Conservation (phyloP, 257 asterid genomes). For the Solanum etuberosum region DNA sequence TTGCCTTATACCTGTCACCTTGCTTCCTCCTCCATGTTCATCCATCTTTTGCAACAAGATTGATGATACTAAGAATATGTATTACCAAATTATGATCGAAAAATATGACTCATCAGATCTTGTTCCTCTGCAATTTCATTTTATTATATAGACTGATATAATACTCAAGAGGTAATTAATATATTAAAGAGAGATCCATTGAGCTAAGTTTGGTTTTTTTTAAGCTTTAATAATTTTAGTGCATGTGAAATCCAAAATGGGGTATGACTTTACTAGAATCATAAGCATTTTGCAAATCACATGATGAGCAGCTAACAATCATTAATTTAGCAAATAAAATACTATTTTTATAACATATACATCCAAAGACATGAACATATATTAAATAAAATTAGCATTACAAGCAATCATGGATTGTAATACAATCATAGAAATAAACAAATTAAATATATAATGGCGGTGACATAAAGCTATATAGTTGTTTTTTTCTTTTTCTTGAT, state of each 20-base stretch:
- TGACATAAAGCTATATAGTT: background rate
- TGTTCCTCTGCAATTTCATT: constrained; percentile 23
- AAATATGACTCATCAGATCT: constrained; percentile 33
- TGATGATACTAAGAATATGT: background rate
- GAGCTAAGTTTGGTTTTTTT: background rate
- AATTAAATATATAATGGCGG: background rate
- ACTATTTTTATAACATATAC: background rate
- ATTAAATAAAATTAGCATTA: background rate
- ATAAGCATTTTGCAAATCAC: constrained; percentile 6
- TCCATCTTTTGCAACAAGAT: constrained; percentile 27
- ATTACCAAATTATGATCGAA: background rate
- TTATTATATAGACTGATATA: background rate
- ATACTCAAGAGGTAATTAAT: background rate
- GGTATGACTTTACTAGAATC: background rate
- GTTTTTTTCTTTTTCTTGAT: background rate
- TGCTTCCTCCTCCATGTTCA: constrained; percentile 35
- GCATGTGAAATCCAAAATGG: background rate
- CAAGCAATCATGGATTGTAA: background rate
- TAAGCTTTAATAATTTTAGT: background rate
- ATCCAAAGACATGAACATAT: background rate
- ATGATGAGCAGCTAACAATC: constrained; percentile 8
- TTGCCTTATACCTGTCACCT: constrained; percentile 59
- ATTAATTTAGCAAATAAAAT: background rate
- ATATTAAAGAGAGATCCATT: background rate
- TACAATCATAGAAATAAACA: background rate